These are phyloP conservation scores for Sclerotinia borealis DNA, from an alignment of 2,329 filamentous ascomycete species.

Conservation along the genomic window DNA sequence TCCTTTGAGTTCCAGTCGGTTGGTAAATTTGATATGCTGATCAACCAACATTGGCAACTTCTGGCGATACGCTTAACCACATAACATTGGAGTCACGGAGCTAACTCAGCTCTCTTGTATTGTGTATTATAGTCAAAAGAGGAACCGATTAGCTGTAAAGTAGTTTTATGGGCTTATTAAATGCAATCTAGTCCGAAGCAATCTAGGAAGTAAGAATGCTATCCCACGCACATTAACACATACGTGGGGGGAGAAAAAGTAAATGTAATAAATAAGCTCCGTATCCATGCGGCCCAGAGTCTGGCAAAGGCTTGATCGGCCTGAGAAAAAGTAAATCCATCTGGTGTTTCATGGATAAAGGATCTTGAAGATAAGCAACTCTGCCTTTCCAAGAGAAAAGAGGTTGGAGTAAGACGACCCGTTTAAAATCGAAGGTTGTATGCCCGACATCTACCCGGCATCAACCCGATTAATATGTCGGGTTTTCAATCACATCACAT, in stretches of 20 bases:
- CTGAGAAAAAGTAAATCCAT: neutral
- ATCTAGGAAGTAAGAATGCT: no score
- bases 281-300: neutral
- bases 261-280: neutral
- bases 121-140: neutral
- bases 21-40: constrained; percentile 5
- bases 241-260: neutral
- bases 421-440: neutral
- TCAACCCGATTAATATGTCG: neutral
- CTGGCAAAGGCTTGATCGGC: neutral
- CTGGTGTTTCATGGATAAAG: neutral
- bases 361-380: neutral
- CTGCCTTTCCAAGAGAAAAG: neutral
- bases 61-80: neutral
- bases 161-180: no score
- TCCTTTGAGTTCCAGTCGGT: neutral
- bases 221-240: neutral
- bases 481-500: neutral
- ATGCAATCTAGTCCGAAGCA: no score
- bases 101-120: neutral
- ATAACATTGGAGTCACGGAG: neutral
- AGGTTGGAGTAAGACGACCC: neutral
- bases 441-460: neutral
- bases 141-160: neutral
- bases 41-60: neutral